Percentiles rank a stretch among this genome's conserved stretches.
Evolutionary conservation across 2,329 filamentous ascomycete genomes (phyloP).

Genomic region (Cladosporium sp.): DNA sequence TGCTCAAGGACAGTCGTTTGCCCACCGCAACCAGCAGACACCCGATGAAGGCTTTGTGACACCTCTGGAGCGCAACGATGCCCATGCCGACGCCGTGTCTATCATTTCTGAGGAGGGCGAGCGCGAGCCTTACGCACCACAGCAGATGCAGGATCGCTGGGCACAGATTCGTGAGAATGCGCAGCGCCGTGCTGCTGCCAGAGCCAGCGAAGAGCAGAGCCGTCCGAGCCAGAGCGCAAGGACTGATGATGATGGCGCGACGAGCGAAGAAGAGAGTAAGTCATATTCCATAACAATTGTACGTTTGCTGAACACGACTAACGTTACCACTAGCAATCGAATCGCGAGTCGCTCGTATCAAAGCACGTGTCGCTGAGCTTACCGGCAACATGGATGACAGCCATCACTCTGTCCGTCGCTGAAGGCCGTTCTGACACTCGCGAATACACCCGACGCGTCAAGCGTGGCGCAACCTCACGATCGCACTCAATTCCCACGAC

Average conservation of each 20-base stretch:
- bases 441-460: not conserved
- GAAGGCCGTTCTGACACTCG: not conserved
- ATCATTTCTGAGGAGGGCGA: conserved; percentile 44
- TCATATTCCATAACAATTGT: conserved; percentile 30
- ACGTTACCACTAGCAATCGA: conserved; percentile 71
- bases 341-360: conserved; percentile 93
- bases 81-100: conserved; percentile 38
- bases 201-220: conserved; percentile 65
- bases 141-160: conserved; percentile 71
- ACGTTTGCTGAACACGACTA: not conserved
- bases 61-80: conserved; percentile 24
- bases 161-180: conserved; percentile 95
- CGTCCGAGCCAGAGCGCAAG: conserved; percentile 48
- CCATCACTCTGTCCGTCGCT: not conserved
- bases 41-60: conserved; percentile 22
- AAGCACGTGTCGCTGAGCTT: conserved; percentile 91
- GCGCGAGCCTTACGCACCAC: conserved; percentile 39
- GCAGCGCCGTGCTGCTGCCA: conserved; percentile 70
- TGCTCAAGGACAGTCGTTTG: conserved; percentile 18
- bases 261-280: conserved; percentile 93
- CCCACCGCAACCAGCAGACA: conserved; percentile 22
- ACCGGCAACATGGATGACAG: conserved; percentile 52
- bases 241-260: conserved; percentile 78
- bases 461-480: not conserved
- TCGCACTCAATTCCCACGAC: not conserved